Conservation (phyloP, 1,284 basidiomycete species). For the Austroboletus rostrupii region DNA sequence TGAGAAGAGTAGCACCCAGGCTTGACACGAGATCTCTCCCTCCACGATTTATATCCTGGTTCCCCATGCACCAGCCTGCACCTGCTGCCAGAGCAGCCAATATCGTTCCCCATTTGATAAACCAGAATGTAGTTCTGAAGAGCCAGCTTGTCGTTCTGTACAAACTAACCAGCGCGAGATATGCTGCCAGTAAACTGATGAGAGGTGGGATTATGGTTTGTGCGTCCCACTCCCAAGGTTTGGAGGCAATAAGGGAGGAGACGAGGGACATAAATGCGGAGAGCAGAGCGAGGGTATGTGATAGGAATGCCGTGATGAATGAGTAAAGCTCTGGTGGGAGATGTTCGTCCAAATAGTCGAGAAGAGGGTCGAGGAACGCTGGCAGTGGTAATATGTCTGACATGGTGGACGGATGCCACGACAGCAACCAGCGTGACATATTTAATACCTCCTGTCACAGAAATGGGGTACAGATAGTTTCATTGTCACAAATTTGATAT, state of each 20-base stretch:
- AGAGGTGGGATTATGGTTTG: conserved; percentile 68
- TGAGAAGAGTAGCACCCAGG: conserved; percentile 41
- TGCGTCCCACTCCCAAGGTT: conserved; percentile 58
- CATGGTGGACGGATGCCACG: conserved; percentile 24
- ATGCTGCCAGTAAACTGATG: conserved; percentile 66
- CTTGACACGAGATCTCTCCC: conserved; percentile 36
- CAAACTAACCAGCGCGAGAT: conserved; percentile 66
- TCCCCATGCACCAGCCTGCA: conserved; percentile 50
- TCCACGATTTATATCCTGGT: conserved; percentile 32
- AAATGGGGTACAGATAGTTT: conserved; percentile 4
- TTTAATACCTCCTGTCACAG: conserved; percentile 14
- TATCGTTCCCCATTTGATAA: conserved; percentile 72
- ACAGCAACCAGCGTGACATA: conserved; percentile 18
- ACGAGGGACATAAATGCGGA: conserved; percentile 48
- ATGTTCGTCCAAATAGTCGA: conserved; percentile 49
- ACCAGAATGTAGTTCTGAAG: conserved; percentile 59
- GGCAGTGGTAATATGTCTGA: conserved; percentile 28
- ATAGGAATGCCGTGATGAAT: conserved; percentile 47
- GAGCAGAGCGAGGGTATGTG: conserved; percentile 49
- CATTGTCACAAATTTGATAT: conserved; percentile 11
- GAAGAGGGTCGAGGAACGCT: conserved; percentile 45
- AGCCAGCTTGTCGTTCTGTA: conserved; percentile 76
- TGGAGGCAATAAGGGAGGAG: conserved; percentile 43
- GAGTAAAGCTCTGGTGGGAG: conserved; percentile 57
- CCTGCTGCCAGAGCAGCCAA: conserved; percentile 48